Base-by-base conservation (phyloP, 2,329 filamentous ascomycete species). In the Fusarium subtropicale region DNA sequence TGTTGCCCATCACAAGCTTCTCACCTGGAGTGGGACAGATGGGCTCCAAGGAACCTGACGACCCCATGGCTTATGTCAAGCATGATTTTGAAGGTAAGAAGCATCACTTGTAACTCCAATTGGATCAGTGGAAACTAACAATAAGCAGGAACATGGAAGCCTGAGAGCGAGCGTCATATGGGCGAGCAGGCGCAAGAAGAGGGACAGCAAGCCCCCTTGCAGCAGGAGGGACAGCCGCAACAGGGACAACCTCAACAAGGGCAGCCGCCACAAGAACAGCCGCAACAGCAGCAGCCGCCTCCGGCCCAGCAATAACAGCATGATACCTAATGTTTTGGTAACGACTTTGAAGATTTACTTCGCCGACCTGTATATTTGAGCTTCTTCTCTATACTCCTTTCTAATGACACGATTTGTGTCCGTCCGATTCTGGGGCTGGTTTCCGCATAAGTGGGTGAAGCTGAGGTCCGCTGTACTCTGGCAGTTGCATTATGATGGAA, bases 21-120 rank as follows among this genome's bases (percentile, higher is more conserved):
- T 97, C 94, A 75, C 96, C 96, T 1, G 96, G 96, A 28, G 93
- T 98, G 45, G 88, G 90, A 73, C 94, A 97, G 78, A 98, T 97
- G 94, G 92, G 92, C 15, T 92, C 96, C 46, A 90, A 91, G 75
- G 94, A 97, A 67, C 86, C 90, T 42, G 93, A 97, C 72, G 91
- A 98, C 77, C 93, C 94, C 2, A 95, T 97, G 93, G 96, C 96
- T 3, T 98, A 97, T 84, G 96, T 99, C 65, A 94, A 96, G 82
- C 96, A 99, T 81, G 90, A 94, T 57, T 99, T 99, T 79, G 93
- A 97, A 84, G 96, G 95, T 97, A 83, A 71, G 86, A 83, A 71
- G 86, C 5, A 30, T 6, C 31, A 24, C 15, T 10, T 46, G 12
- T 7, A 33, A 10, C 5, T 50, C 2, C 18, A 18, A 13, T 42